phyloP scores from a whole-genome alignment of 352 stramenopile genomes.

The Pythium sp. region DNA sequence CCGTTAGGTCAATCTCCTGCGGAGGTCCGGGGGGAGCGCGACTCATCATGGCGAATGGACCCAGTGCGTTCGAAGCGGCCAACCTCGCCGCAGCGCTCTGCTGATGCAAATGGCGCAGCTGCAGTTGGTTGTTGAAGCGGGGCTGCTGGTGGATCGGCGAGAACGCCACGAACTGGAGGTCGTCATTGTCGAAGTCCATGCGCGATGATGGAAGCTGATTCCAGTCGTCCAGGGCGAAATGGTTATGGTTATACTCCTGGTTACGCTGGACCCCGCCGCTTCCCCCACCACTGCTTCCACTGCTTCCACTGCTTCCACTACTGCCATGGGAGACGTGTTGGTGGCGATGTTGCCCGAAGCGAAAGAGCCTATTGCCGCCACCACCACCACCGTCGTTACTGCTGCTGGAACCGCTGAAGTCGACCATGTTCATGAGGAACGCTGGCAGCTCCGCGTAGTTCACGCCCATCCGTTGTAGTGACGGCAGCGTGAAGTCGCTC shows the following conservation, averaged over 20 bases:
- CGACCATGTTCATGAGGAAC: constrained; percentile 11
- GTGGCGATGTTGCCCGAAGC: neutral
- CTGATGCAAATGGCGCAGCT: neutral
- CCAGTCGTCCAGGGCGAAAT: constrained; percentile 7
- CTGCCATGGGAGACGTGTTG: neutral
- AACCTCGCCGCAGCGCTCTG: neutral
- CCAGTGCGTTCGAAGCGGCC: neutral
- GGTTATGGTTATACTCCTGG: constrained; percentile 11
- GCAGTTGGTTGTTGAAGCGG: constrained; percentile 7
- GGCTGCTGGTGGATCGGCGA: constrained; percentile 5
- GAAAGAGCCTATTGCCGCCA: neutral
- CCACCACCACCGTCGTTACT: neutral
- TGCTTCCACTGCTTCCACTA: neutral
- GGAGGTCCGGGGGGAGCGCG: constrained; percentile 9
- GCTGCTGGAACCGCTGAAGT: constrained; percentile 6
- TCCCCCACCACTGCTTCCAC: neutral
- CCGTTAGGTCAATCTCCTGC: constrained; percentile 68
- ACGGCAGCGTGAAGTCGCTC: constrained; percentile 7
- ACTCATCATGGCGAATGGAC: constrained; percentile 8
- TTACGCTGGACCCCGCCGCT: constrained; percentile 1
- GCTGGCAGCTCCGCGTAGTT: constrained; percentile 5
- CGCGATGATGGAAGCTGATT: constrained; percentile 10
- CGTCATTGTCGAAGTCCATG: constrained; percentile 5
- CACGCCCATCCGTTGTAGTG: constrained; percentile 2
- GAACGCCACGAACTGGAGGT: constrained; percentile 8